Base-by-base conservation (phyloP, 2,329 filamentous ascomycete species). In the Mollisiaceae sp. region DNA sequence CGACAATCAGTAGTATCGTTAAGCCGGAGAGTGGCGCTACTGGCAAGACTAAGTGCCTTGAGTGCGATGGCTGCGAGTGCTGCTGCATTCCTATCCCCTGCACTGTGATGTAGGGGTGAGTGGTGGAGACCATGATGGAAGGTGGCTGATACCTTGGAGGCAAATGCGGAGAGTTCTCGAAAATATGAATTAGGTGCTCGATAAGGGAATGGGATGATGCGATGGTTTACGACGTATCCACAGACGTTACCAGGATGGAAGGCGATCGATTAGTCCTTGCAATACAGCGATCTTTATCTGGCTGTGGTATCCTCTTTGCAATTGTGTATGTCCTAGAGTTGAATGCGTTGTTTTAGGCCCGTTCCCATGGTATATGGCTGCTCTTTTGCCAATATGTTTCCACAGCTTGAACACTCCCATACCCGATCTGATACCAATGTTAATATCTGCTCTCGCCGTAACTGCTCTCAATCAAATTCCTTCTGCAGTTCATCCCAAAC, bases 61-160 rank as follows among this genome's bases (percentile, higher is more conserved):
- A 83, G 70, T 84, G 82, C 69, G 82, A 80, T 68, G 82, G 80
- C 43, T 81, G 78, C 69, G 78, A 83, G 59, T 86, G 83, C 74
- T 86, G 84, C 74, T 86, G 84, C 72, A 84, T 86, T 65, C 80
- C 81, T 0, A 80, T 80, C 62, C 82, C 82, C 24, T 86, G 84
- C 68, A 79, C 77, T 9, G 79, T 86, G 43, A 81, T 86, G 79
- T 85, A 73, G 60, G 32, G 38, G 1, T 50, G n/a, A 20, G 8
- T 20, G 9, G 45, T 9, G 45, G 22, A 54, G 24, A 22, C 4
- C 2, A 50, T 50, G 45, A 20, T 22, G n/a, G 45, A 2, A 50
- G n/a, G 1, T 50, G n/a, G n/a, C 18, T 50, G 6, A 22, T 24
- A 22, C n/a, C n/a, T 4, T 22, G 11, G n/a, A 20, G n/a, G 45